Percentiles rank a stretch among this genome's conserved stretches.
Conservation (phyloP, 2,329 filamentous ascomycete species). For the Fusarium paranaense region DNA sequence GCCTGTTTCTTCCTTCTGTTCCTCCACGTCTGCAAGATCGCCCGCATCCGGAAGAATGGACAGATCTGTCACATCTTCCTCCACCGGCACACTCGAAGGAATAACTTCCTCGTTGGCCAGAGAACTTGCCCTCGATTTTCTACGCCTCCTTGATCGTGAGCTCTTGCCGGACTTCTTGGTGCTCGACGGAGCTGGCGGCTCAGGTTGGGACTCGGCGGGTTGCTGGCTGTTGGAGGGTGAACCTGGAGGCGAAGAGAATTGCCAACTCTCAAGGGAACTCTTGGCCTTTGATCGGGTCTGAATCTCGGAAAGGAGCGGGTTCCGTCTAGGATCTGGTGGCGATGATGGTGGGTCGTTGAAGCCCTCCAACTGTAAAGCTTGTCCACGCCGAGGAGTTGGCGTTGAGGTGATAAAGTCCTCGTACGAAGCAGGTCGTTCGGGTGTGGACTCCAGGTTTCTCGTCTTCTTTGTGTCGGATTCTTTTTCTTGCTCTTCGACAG, state of each 20-base stretch:
- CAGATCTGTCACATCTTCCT: conserved; percentile 14
- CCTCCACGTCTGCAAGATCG: conserved; percentile 2
- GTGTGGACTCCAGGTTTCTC: conserved; percentile 55
- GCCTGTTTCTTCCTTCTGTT: neutral
- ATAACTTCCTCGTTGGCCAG: conserved; percentile 38
- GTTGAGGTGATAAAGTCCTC: conserved; percentile 69
- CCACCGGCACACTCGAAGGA: conserved; percentile 47
- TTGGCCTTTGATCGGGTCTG: conserved; percentile 57
- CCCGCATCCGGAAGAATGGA: conserved; percentile 7
- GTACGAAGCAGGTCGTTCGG: conserved; percentile 57
- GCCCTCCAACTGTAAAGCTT: conserved; percentile 61
- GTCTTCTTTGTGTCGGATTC: conserved; percentile 21
- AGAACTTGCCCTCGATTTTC: conserved; percentile 29
- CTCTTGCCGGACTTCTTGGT: conserved; percentile 10
- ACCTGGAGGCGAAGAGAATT: conserved; percentile 68
- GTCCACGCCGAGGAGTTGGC: conserved; percentile 69
- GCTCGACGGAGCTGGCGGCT: conserved; percentile 13
- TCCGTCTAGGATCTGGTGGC: conserved; percentile 66
- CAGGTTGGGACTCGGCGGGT: conserved; percentile 8
- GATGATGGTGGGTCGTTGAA: conserved; percentile 69
- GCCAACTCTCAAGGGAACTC: conserved; percentile 57
- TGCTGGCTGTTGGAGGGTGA: conserved; percentile 58
- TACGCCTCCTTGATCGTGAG: conserved; percentile 24
- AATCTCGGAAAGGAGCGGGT: conserved; percentile 64
- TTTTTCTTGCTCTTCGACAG: conserved; percentile 24